Conservation (phyloP, 2,329 filamentous ascomycete species). For the Coniella lustricola region DNA sequence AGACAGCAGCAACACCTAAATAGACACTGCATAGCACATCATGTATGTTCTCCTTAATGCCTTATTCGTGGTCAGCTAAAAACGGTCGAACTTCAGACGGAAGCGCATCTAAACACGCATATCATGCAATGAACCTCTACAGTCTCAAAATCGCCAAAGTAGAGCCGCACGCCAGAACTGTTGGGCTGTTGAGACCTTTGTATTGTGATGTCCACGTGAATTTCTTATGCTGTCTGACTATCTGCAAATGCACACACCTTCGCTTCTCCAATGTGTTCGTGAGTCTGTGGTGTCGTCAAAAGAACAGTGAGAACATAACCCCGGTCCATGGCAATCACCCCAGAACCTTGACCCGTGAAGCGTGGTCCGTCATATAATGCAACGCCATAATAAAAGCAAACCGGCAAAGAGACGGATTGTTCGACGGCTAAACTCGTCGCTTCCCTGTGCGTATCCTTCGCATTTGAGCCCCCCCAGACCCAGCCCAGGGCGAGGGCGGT, state of each 20-base stretch:
- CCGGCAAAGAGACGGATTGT: conserved; percentile 8
- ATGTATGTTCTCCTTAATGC: too few species aligned
- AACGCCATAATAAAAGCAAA: conserved; percentile 11
- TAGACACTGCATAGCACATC: too few species aligned
- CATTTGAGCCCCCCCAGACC: background rate
- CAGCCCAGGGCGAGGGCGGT: background rate
- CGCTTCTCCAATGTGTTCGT: conserved; percentile 4
- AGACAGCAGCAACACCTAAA: too few species aligned
- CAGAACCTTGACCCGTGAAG: conserved; percentile 2
- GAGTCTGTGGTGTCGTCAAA: conserved; percentile 7
- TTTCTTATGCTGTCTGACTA: conserved; percentile 17
- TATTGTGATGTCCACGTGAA: conserved; percentile 14
- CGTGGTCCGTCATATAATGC: conserved; percentile 12
- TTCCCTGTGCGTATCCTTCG: conserved; percentile 6
- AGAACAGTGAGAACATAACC: conserved; percentile 9
- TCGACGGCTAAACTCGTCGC: conserved; percentile 7
- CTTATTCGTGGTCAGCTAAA: too few species aligned
- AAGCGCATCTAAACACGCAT: too few species aligned
- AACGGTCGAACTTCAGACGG: too few species aligned
- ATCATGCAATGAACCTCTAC: too few species aligned
- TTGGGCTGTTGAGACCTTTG: background rate
- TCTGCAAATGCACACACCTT: conserved; percentile 15
- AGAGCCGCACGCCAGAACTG: too few species aligned
- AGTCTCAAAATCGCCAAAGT: too few species aligned
- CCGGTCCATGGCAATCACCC: conserved; percentile 8